Percentiles rank a stretch among this genome's conserved stretches.
phyloP scores from a whole-genome alignment of 2,329 filamentous ascomycete genomes.

The Apiospora malaysiana region DNA sequence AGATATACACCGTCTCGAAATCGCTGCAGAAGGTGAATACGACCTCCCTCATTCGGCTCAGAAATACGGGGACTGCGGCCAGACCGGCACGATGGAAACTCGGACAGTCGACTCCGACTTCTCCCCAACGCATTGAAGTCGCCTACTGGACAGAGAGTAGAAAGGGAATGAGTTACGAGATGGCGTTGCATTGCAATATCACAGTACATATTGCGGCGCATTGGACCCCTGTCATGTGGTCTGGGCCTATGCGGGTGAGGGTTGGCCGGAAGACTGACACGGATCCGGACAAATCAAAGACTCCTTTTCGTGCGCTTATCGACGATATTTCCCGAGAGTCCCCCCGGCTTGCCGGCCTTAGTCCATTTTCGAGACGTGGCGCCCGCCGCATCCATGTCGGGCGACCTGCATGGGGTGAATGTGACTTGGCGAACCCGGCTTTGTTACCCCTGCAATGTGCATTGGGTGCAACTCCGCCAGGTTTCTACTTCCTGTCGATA shows the following conservation, averaged over 20 bases:
- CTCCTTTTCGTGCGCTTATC: background rate
- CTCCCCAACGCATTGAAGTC: background rate
- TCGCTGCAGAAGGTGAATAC: background rate
- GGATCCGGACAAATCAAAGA: background rate
- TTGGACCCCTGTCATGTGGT: slow-evolving; percentile 2
- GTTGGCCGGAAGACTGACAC: background rate
- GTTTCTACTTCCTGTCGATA: background rate
- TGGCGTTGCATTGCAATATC: background rate
- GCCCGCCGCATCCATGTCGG: background rate
- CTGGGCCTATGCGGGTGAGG: background rate
- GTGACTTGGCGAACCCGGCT: background rate
- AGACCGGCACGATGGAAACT: background rate
- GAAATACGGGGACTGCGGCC: background rate
- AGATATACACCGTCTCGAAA: too few species aligned
- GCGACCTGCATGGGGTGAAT: background rate
- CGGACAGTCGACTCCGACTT: background rate
- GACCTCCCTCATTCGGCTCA: background rate
- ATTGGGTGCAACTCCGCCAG: background rate
- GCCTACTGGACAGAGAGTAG: background rate
- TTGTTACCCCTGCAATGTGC: background rate
- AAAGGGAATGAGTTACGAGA: background rate
- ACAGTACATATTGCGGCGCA: background rate
- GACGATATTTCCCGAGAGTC: background rate
- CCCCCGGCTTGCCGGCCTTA: background rate
- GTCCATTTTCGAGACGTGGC: background rate